Evolutionary conservation across 1,284 basidiomycete species (phyloP).

Genomic region (Heliocybe sulcata): DNA sequence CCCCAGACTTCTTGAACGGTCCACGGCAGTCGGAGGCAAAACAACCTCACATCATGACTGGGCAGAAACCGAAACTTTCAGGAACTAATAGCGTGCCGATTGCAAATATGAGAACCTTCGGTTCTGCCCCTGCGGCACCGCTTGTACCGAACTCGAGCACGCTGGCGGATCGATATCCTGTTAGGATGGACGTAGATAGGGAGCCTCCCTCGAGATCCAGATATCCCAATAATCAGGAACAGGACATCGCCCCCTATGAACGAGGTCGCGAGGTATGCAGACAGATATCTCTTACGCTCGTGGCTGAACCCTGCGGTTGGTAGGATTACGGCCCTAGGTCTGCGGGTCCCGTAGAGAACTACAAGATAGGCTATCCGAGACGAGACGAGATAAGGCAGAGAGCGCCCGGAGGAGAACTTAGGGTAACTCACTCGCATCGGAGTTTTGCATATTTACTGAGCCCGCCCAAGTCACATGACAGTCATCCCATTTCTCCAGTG

Average conservation of each 20-base stretch:
- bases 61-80: slow-evolving; percentile 20
- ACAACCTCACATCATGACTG: slow-evolving; percentile 3
- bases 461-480: no score
- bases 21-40: neutral
- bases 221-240: neutral
- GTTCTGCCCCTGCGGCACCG: neutral
- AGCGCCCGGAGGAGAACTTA: neutral
- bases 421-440: neutral
- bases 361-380: neutral
- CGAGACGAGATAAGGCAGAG: neutral
- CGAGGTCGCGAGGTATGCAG: neutral
- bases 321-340: neutral
- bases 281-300: neutral
- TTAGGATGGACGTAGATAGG: neutral
- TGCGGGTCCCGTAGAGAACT: neutral
- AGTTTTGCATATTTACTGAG: no score
- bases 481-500: no score
- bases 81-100: slow-evolving; percentile 25
- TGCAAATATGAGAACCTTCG: slow-evolving; percentile 11
- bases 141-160: neutral
- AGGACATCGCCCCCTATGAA: neutral
- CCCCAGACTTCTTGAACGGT: neutral
- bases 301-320: neutral
- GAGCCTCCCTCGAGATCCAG: neutral
- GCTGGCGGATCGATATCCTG: neutral